Evolutionary conservation across 1,284 basidiomycete genomes (phyloP).

Genomic region (Rhodotorula sp.): DNA sequence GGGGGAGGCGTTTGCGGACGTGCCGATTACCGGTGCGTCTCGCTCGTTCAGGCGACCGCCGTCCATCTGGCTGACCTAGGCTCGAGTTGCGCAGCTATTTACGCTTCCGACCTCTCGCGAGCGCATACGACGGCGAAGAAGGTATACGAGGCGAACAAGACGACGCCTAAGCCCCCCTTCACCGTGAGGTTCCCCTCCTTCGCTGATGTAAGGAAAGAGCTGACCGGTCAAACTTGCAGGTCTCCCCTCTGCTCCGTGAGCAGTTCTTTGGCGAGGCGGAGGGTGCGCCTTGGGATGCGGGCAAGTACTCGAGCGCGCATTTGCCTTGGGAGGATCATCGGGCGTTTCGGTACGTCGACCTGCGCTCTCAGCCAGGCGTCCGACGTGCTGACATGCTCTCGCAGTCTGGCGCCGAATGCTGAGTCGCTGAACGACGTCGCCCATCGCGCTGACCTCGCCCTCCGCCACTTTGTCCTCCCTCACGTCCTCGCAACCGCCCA

Average conservation of each 20-base stretch:
- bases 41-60: too few relatives aligned
- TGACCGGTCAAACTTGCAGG: too few relatives aligned
- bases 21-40: constrained; percentile 38
- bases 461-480: constrained; percentile 63
- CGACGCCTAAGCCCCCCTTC: constrained; percentile 58
- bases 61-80: not conserved
- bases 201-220: too few relatives aligned
- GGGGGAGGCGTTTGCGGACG: constrained; percentile 40
- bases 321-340: constrained; percentile 50
- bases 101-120: constrained; percentile 75
- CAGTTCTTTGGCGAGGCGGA: constrained; percentile 69
- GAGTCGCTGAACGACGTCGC: constrained; percentile 71
- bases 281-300: constrained; percentile 54
- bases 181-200: constrained; percentile 45
- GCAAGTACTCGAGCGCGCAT: constrained; percentile 34
- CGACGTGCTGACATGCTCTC: not conserved
- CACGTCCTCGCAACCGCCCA: constrained; percentile 51
- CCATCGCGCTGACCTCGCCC: constrained; percentile 59
- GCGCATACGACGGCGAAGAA: constrained; percentile 69
- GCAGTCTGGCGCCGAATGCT: constrained; percentile 52
- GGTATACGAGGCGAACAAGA: constrained; percentile 55
- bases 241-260: constrained; percentile 50
- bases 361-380: not conserved
- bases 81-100: constrained; percentile 55
- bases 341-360: constrained; percentile 60